Percentiles rank a stretch among this genome's conserved stretches.
phyloP scores from a whole-genome alignment of 176 grass and related monocot genomes.

The Oryza brachyantha region DNA sequence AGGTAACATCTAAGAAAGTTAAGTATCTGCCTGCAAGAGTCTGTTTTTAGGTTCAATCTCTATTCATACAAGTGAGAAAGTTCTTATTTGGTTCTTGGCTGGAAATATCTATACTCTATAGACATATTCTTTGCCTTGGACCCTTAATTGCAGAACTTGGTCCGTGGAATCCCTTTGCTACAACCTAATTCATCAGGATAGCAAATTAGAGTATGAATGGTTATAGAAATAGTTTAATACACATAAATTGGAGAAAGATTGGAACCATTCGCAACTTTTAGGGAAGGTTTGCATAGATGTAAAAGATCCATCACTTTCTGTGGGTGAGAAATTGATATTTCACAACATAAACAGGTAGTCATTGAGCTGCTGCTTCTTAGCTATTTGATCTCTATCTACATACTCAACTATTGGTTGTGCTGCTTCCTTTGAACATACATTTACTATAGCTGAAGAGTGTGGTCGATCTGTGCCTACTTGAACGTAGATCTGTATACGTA shows the following conservation, averaged over 20 bases:
- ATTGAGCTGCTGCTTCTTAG: neutral
- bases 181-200: neutral
- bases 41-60: slow-evolving; percentile 42
- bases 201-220: neutral
- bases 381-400: neutral
- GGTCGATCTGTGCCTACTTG: neutral
- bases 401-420: neutral
- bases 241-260: neutral
- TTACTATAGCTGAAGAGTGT: neutral
- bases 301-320: neutral
- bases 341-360: neutral
- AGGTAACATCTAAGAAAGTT: slow-evolving; percentile 6
- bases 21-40: slow-evolving; percentile 7
- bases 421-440: no score
- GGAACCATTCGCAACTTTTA: neutral
- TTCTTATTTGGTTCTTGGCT: no score
- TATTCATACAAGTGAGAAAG: slow-evolving; percentile 22
- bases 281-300: neutral
- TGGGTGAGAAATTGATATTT: neutral
- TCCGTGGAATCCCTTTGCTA: slow-evolving; percentile 25
- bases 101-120: no score
- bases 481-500: neutral
- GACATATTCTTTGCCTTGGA: neutral
- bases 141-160: slow-evolving; percentile 14
- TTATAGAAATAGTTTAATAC: neutral